Conservation (phyloP, 2,329 filamentous ascomycete genomes). For the Colletotrichum cordylinicola region DNA sequence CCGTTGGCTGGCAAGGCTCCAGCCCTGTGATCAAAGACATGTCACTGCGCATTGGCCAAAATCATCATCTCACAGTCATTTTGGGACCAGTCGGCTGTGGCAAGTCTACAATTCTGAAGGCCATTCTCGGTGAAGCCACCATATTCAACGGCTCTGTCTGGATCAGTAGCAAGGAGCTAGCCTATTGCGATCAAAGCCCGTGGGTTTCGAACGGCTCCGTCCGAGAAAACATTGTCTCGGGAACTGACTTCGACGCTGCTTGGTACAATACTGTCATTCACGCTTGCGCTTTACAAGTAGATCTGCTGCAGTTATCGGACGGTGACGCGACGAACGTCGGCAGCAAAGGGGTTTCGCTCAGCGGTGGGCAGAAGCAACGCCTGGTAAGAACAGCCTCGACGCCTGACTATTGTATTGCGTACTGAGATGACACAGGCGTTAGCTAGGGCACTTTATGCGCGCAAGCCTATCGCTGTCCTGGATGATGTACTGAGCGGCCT, state of each 20-base stretch:
- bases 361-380: neutral
- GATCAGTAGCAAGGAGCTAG: slow-evolving; percentile 28
- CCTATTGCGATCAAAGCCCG: slow-evolving; percentile 48
- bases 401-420: neutral
- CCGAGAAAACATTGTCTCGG: slow-evolving; percentile 42
- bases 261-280: slow-evolving; percentile 35
- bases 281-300: neutral
- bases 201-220: slow-evolving; percentile 48
- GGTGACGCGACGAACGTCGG: neutral
- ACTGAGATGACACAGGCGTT: neutral
- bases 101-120: slow-evolving; percentile 44
- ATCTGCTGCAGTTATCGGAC: neutral
- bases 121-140: slow-evolving; percentile 40
- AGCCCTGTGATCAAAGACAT: neutral
- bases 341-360: neutral
- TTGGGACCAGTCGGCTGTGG: slow-evolving; percentile 49
- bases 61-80: slow-evolving; percentile 23
- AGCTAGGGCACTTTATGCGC: slow-evolving; percentile 33
- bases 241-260: slow-evolving; percentile 26
- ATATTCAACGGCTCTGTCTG: slow-evolving; percentile 25
- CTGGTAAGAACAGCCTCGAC: neutral
- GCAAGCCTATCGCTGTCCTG: slow-evolving; percentile 37
- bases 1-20: neutral
- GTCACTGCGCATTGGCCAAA: neutral
- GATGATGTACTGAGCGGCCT: slow-evolving; percentile 46